Evolutionary conservation across 495 filamentous ascomycete species (phyloP), one percentile per base, ranked within the genome.

Genomic region (Aeminium ludgeri): DNA sequence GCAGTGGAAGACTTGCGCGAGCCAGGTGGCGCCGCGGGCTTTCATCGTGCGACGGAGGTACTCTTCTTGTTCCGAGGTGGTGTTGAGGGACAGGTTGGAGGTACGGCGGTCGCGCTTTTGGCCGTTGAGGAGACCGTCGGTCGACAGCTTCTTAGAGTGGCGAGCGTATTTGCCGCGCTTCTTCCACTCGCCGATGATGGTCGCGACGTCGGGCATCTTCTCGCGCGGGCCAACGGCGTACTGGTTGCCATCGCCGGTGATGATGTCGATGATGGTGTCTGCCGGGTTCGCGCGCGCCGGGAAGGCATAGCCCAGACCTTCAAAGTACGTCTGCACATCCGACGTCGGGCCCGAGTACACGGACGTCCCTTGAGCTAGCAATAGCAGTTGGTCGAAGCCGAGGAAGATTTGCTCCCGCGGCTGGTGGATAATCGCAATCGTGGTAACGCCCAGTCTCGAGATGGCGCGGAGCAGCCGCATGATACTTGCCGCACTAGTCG

Each of bases 341-440:
- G 36, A 84, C 33, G 92, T 86, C 5, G 86, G 79, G 1, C 67
- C 86, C 55, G 86, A 92, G 62, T 94, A 93, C 31, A 93, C 82
- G 1, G 82, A 81, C 46, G 84, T 82, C 40, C 84, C 85, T 46
- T 69, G 73, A 10, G 78, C 75, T 31, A 91, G 63, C 56, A 92
- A 81, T 10, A 89, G 63, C 3, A 96, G 67, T 10, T 79, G 71
- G 53, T 96, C 86, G 52, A 96, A 96, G 40, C 80, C 73, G 54
- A 87, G 74, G 65, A 96, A 89, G 31, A 96, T 67, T 62, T 86
- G 80, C 30, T 83, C 82, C 0, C 79, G 84, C 2, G 85, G 85
- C 51, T 96, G 86, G 58, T 96, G 87, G 43, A 96, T 66, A 37
- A 65, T 64, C 31, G 59, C 55, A 44, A 68, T 63, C 27, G 65